Evolutionary conservation across 345 rosid genomes (phyloP).

Genomic region (Rhodamnia rubescens): DNA sequence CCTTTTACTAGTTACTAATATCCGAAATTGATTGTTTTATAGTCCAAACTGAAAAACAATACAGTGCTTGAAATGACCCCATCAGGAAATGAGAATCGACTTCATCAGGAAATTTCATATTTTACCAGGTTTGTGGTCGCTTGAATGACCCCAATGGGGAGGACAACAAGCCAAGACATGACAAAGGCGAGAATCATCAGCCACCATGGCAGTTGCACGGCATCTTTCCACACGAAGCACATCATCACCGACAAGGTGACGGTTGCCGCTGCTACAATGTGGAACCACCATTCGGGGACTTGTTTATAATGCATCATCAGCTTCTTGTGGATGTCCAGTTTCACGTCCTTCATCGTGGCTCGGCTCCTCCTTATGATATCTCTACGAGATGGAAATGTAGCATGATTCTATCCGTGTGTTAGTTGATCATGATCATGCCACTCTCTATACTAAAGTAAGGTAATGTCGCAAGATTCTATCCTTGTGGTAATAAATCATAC

Average conservation of each 20-base stretch:
- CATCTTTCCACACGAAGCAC: slow-evolving; percentile 60
- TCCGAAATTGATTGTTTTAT: too few species aligned
- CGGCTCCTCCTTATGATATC: slow-evolving; percentile 66
- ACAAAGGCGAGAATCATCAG: slow-evolving; percentile 80
- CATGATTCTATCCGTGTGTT: not conserved
- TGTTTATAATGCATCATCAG: slow-evolving; percentile 74
- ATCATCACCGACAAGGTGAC: slow-evolving; percentile 46
- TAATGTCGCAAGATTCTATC: not conserved
- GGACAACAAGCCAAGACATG: slow-evolving; percentile 75
- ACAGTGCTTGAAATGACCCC: not conserved
- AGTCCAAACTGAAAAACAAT: not conserved
- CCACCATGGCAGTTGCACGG: slow-evolving; percentile 97
- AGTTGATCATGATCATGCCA: not conserved
- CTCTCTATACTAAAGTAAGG: not conserved
- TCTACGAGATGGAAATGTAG: slow-evolving; percentile 14
- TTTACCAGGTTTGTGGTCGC: slow-evolving; percentile 92
- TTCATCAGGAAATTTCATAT: not conserved
- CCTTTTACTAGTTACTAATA: too few species aligned
- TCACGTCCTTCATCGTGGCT: slow-evolving; percentile 53
- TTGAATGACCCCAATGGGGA: slow-evolving; percentile 94
- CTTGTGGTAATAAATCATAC: not conserved
- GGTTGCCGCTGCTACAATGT: slow-evolving; percentile 35
- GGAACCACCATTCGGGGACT: slow-evolving; percentile 96
- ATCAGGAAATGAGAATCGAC: not conserved
- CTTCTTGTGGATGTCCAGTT: slow-evolving; percentile 67